Conservation (phyloP, 305 asterid species). For the Euphrasia arctica region DNA sequence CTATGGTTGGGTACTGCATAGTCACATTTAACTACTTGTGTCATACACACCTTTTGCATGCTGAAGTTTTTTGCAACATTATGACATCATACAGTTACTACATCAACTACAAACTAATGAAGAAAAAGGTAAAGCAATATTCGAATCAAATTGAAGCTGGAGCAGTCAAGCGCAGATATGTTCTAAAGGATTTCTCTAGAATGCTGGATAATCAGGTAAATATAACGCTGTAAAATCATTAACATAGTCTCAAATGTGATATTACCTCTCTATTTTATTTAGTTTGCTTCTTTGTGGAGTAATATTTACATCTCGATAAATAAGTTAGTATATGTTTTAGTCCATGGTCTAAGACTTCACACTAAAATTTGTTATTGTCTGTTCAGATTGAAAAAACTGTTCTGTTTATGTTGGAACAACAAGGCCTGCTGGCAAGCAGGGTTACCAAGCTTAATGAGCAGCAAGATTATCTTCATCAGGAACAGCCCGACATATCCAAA, state of each 20-base stretch:
- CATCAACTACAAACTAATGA: slow-evolving; percentile 96
- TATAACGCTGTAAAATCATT: slow-evolving; percentile 12
- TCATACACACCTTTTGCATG: slow-evolving; percentile 10
- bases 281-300: neutral
- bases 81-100: slow-evolving; percentile 58
- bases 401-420: slow-evolving; percentile 91
- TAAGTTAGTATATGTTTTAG: neutral
- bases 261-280: neutral
- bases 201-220: slow-evolving; percentile 90
- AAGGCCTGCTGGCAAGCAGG: slow-evolving; percentile 83
- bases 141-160: slow-evolving; percentile 63
- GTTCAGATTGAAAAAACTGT: slow-evolving; percentile 91
- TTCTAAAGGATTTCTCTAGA: slow-evolving; percentile 93
- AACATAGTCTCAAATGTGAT: slow-evolving; percentile 8
- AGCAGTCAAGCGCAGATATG: slow-evolving; percentile 63
- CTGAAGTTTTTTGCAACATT: slow-evolving; percentile 21
- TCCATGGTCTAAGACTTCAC: neutral
- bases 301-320: neutral
- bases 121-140: slow-evolving; percentile 86
- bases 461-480: slow-evolving; percentile 69
- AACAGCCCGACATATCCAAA: slow-evolving; percentile 76
- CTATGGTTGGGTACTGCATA: slow-evolving; percentile 1
- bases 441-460: slow-evolving; percentile 59
- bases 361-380: slow-evolving; percentile 21
- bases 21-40: neutral